Evolutionary conservation across 495 filamentous ascomycete genomes (phyloP).

Genomic region (Polyplosphaeria fusca): DNA sequence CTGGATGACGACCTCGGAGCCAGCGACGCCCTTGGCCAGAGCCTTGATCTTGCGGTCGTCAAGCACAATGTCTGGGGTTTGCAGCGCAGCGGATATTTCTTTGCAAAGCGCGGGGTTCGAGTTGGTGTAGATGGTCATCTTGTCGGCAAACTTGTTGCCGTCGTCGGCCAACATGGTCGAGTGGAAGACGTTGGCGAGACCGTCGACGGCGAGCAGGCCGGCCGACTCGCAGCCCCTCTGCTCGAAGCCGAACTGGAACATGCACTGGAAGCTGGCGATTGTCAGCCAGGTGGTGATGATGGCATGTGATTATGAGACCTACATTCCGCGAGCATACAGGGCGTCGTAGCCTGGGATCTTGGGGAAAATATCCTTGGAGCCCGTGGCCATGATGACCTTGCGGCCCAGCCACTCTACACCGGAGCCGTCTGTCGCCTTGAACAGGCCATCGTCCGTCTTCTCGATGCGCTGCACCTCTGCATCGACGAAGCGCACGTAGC

Average conservation of each 20-base stretch:
- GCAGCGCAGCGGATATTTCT: not conserved
- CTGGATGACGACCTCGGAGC: not conserved
- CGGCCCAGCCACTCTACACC: conserved; percentile 8
- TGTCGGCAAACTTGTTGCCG: conserved; percentile 1
- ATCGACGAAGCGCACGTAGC: not conserved
- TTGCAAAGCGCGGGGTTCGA: not conserved
- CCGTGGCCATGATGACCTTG: conserved; percentile 20
- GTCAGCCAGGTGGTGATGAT: not conserved
- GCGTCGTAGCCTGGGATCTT: conserved; percentile 18
- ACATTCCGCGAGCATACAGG: conserved; percentile 15
- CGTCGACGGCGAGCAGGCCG: conserved; percentile 18
- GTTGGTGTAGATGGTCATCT: conserved; percentile 20
- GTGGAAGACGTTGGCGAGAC: not conserved
- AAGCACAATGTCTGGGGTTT: not conserved
- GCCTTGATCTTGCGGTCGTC: conserved; percentile 2
- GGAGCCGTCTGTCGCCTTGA: conserved; percentile 6
- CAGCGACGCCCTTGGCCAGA: not conserved
- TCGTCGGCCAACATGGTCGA: not conserved
- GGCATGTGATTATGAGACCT: not conserved
- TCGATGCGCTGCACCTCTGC: conserved; percentile 22
- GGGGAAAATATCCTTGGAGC: conserved; percentile 16
- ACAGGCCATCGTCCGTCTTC: conserved; percentile 41
- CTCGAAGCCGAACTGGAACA: conserved; percentile 15
- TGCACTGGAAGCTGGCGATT: conserved; percentile 18
- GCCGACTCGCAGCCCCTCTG: not conserved